phyloP scores from a whole-genome alignment of 2,329 filamentous ascomycete genomes.

The Penicillium aurantiogriseum region DNA sequence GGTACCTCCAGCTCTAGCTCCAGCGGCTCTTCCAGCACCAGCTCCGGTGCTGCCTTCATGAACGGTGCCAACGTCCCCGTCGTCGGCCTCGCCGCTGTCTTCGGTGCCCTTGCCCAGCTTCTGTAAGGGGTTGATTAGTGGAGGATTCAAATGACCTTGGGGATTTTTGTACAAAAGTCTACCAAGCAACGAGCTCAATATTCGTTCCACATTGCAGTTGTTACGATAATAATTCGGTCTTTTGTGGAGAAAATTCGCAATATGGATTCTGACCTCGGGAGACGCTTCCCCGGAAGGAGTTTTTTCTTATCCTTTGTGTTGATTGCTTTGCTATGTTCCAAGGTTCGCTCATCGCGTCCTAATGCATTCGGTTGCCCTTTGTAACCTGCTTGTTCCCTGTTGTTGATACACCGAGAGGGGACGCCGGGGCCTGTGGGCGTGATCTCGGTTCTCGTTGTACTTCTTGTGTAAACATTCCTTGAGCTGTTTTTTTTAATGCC shows the following conservation, averaged over 20 bases:
- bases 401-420: slow-evolving; percentile 2
- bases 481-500: slow-evolving; percentile 14
- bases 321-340: slow-evolving; percentile 19
- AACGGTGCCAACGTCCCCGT: slow-evolving; percentile 37
- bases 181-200: slow-evolving; percentile 35
- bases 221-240: slow-evolving; percentile 46
- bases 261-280: slow-evolving; percentile 24
- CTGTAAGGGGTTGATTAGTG: slow-evolving; percentile 43
- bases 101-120: slow-evolving; percentile 48
- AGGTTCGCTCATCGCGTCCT: slow-evolving; percentile 12
- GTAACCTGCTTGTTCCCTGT: slow-evolving; percentile 11
- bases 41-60: slow-evolving; percentile 39
- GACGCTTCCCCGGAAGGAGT: slow-evolving; percentile 21
- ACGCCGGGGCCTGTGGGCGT: slow-evolving; percentile 2
- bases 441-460: slow-evolving; percentile 9
- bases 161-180: slow-evolving; percentile 39
- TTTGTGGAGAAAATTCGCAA: slow-evolving; percentile 32
- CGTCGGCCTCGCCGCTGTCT: slow-evolving; percentile 44
- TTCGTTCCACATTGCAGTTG: slow-evolving; percentile 34
- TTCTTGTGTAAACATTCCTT: slow-evolving; percentile 29
- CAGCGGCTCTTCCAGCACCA: slow-evolving; percentile 29
- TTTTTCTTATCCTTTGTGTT: slow-evolving; percentile 18
- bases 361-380: slow-evolving; percentile 27
- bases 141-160: slow-evolving; percentile 21
- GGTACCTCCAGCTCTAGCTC: slow-evolving; percentile 31